These are phyloP conservation scores for Fraxinus albicans DNA, from an alignment of 305 asterid genomes.

Conservation along the genomic window DNA sequence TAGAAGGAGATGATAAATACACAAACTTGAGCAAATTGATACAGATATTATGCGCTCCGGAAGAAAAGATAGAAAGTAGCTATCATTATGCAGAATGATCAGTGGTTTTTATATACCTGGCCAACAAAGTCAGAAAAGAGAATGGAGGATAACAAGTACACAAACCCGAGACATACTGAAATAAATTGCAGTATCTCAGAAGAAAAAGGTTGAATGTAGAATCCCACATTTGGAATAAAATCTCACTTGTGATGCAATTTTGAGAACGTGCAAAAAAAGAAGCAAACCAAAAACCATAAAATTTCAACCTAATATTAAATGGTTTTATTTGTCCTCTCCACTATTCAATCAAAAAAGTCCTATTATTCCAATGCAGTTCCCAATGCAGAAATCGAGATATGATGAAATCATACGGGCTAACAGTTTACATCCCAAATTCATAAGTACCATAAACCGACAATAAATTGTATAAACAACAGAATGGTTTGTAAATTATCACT, in stretches of 20 bases:
- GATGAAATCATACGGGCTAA: not conserved
- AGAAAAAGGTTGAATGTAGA: not conserved
- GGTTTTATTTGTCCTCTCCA: not conserved
- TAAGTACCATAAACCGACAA: not conserved
- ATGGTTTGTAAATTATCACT: not conserved
- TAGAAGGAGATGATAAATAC: not conserved
- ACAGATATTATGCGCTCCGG: not conserved
- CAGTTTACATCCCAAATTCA: not conserved
- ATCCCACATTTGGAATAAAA: not conserved
- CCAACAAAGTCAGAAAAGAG: not conserved
- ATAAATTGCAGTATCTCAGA: not conserved
- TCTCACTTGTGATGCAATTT: not conserved
- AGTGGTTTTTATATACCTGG: constrained; percentile 52
- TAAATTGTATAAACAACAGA: not conserved
- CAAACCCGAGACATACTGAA: not conserved
- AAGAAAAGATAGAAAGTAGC: not conserved
- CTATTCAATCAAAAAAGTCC: not conserved
- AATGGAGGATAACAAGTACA: not conserved
- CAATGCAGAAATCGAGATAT: not conserved
- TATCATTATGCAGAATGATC: not conserved
- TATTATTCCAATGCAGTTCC: not conserved
- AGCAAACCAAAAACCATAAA: not conserved
- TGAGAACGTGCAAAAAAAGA: not conserved
- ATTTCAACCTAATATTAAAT: not conserved
- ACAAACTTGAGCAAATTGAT: not conserved